A percentile compares a stretch with the other conserved stretches of the same genome.
These are phyloP conservation scores for Begonia loranthoides DNA, from an alignment of 306 rosid genomes.

Conservation along the genomic window DNA sequence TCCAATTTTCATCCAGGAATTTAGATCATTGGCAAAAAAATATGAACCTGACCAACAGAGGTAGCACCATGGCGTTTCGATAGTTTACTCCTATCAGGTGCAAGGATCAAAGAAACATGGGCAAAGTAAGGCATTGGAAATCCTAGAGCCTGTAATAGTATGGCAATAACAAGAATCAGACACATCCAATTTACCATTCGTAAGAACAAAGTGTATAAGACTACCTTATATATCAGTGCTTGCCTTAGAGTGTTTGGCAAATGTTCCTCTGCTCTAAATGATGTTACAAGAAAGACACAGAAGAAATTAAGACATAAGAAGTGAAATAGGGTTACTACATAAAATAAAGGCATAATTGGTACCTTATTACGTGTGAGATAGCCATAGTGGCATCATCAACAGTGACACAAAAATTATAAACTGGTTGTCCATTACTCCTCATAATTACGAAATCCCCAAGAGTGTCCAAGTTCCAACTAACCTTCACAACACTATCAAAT, in stretches of 20 bases:
- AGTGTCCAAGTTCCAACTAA: constrained; percentile 94
- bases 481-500: constrained; percentile 85
- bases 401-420: constrained; percentile 93
- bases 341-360: constrained; percentile 7
- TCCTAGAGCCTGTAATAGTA: constrained; percentile 58
- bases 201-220: too few species aligned
- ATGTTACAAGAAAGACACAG: constrained; percentile 6
- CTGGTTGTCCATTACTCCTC: constrained; percentile 98
- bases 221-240: constrained; percentile 79
- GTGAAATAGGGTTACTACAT: not conserved
- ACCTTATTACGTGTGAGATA: constrained; percentile 96
- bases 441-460: constrained; percentile 96
- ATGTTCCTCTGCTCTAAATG: constrained; percentile 80
- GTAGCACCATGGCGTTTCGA: constrained; percentile 98
- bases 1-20: not conserved
- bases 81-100: constrained; percentile 91
- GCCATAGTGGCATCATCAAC: constrained; percentile 99
- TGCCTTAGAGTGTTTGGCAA: constrained; percentile 77
- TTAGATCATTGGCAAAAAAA: constrained; percentile 7
- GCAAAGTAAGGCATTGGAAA: constrained; percentile 69
- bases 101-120: constrained; percentile 91
- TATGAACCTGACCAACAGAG: constrained; percentile 78
- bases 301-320: not conserved
- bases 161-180: constrained; percentile 13
- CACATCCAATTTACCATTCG: not conserved